Base-by-base conservation (phyloP, 192 early-diverging fungal genomes). In the Backusella tarrabulga region DNA sequence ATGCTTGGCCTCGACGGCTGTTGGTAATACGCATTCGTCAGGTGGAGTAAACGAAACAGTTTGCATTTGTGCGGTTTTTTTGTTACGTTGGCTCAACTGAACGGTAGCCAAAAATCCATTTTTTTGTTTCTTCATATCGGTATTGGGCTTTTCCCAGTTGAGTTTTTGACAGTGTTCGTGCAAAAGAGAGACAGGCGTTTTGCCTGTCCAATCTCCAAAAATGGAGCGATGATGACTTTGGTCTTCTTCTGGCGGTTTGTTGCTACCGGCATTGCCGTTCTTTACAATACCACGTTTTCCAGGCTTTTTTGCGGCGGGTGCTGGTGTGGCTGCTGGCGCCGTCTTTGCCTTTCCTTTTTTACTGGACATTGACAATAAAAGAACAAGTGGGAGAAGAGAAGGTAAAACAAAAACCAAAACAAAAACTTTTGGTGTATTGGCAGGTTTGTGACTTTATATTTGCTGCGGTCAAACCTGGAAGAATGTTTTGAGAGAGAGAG, bases 151-250 rank as follows among this genome's bases (percentile, higher is more conserved):
- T 60, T 90, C 85, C 95, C 94, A 95, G 23, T 83, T 88, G 19
- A 83, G 79, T 75, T 89, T 91, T 70, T 92, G 95, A 79, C 91
- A 91, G 68, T 91, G 90, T 75, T 96, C 96, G 79, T 95, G 87
- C 2, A 97, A 84, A 4, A 95, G 80, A 3, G 88, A 88, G 3
- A 90, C 86, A 0, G 96, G 95, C 0, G 93, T 94, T 73, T 97
- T 97, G 50, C 96, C 96, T 0, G 94, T 97, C 95, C 94, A 95
- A 34, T 88, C 88, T 32, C 88, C 91, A 81, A 96, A 96, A 29
- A 88, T 71, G 3, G 80, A 82, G 11, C 60, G 75, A 7, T 78
- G 73, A 41, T 77, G 76, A 34, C n/a, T 68, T 67, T 74, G 73
- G 26, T 42, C 50, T 40, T 68, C 14, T 70, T 50, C 23, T 41